A percentile compares a stretch with the other conserved stretches of the same genome.
Conservation (phyloP, 108 stramenopile species). For the Cyclotella cryptica region DNA sequence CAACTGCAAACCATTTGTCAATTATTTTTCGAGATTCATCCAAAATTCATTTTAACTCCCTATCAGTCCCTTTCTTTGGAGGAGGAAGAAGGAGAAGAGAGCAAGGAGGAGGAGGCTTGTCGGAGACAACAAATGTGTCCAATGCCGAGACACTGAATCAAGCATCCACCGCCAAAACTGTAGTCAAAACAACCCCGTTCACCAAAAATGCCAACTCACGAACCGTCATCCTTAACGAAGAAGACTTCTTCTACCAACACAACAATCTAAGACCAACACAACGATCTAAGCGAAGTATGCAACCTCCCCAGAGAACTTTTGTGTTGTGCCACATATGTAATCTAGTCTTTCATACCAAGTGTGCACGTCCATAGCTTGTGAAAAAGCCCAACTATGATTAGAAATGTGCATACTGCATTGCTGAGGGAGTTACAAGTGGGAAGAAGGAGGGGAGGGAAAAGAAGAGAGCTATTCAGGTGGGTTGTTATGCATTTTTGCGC, state of each 20-base stretch:
- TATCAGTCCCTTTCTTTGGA: too few species aligned
- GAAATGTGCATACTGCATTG: constrained; percentile 81
- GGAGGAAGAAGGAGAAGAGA: constrained; percentile 33
- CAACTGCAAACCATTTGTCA: too few species aligned
- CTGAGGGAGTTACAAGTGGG: constrained; percentile 55
- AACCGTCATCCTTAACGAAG: constrained; percentile 46
- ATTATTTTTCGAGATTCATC: too few species aligned
- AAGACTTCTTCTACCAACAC: constrained; percentile 86
- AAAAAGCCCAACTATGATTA: constrained; percentile 69
- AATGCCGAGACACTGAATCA: constrained; percentile 27
- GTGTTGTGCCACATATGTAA: constrained; percentile 93
- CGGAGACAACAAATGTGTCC: constrained; percentile 6
- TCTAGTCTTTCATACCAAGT: constrained; percentile 90
- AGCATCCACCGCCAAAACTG: neutral
- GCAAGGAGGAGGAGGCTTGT: constrained; percentile 21
- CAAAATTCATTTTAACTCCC: too few species aligned
- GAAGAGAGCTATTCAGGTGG: constrained; percentile 51
- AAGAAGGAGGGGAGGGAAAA: constrained; percentile 71
- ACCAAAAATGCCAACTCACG: constrained; percentile 6
- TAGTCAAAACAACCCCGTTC: constrained; percentile 17
- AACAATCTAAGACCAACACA: too few species aligned
- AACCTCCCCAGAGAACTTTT: constrained; percentile 79
- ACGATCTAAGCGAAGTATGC: constrained; percentile 92
- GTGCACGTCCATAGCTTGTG: constrained; percentile 79
- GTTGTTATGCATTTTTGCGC: neutral